Base-by-base conservation (phyloP, 2,329 filamentous ascomycete genomes). In the Exophiala sp. region DNA sequence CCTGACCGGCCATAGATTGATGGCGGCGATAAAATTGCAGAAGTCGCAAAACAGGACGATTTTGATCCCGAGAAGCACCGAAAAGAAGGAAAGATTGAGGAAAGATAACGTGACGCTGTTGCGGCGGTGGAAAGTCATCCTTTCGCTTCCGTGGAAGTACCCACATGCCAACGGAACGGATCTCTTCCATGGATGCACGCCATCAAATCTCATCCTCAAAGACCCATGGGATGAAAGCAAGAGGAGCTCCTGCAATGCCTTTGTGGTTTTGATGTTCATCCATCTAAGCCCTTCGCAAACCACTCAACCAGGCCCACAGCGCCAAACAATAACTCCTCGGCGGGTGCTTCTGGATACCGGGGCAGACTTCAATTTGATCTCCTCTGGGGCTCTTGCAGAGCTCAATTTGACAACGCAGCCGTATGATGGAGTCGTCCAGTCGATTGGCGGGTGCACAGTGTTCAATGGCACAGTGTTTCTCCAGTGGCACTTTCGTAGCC, bases 331-430 rank as follows among this genome's bases (percentile, higher is more conserved):
- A n/a, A 54, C 54, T n/a, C 43, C 46, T 18, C 38, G 54, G 30
- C 38, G 55, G 5, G 56, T 51, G 9, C 51, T 58, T 18, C 47
- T 58, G 16, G 56, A 56, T 34, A 50, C 56, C 5, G 56, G 56
- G 5, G 50, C 52, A 7, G 48, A 52, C 29, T 55, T 56, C 48
- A 58, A 58, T 16, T 34, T 58, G 43, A 56, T 58, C 10, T 52
- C 48, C 23, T 27, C 46, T 41, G 21, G 30, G 14, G 50, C 52
- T 11, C 30, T 42, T 19, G 11, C 34, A 11, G 52, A 56, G 19
- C 45, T 58, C 14, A 30, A 47, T 18, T 19, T 51, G 22, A 40
- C 29, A 11, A 45, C 52, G 30, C 34, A 40, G 39, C 50, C 51
- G 4, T 48, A 41, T 27, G 40, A 48, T 9, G 48, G 41, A 2